A percentile compares a stretch with the other conserved stretches of the same genome.
These are phyloP conservation scores for Neurospora sublineolata DNA, from an alignment of 495 filamentous ascomycete species.

Conservation along the genomic window DNA sequence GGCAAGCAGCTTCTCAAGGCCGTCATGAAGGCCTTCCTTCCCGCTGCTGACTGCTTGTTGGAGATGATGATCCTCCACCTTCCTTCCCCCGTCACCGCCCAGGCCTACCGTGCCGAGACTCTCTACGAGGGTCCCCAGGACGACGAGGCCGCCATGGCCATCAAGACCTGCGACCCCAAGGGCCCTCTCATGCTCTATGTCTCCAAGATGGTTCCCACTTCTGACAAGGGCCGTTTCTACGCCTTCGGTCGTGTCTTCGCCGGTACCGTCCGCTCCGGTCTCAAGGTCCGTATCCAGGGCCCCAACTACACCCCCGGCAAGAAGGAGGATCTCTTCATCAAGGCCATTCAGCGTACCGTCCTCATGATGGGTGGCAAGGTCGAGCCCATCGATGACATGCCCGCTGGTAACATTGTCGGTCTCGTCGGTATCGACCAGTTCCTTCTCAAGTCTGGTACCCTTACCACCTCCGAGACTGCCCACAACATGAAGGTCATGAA, in stretches of 20 bases:
- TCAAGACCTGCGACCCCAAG: slow-evolving; percentile 96
- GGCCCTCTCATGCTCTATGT: slow-evolving; percentile 99
- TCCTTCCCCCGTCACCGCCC: slow-evolving; percentile 88
- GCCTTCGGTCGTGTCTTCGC: slow-evolving; percentile 99
- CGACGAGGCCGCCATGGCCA: slow-evolving; percentile 84
- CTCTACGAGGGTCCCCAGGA: slow-evolving; percentile 95
- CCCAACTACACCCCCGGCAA: slow-evolving; percentile 96
- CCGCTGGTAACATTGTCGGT: slow-evolving; percentile 98
- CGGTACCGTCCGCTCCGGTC: slow-evolving; percentile 89
- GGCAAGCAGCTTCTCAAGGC: slow-evolving; percentile 96
- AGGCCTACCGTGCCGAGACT: slow-evolving; percentile 97
- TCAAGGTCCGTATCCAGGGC: slow-evolving; percentile 99
- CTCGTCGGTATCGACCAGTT: slow-evolving; percentile 99
- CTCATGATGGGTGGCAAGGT: slow-evolving; percentile 99
- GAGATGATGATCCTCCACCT: slow-evolving; percentile 99
- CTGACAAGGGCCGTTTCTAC: slow-evolving; percentile 99
- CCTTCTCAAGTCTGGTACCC: slow-evolving; percentile 99
- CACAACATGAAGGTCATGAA: slow-evolving; percentile 99
- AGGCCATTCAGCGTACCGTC: slow-evolving; percentile 98
- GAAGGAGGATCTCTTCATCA: slow-evolving; percentile 99
- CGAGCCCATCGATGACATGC: slow-evolving; percentile 98
- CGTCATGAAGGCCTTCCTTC: slow-evolving; percentile 96
- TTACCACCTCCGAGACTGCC: slow-evolving; percentile 91
- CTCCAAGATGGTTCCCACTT: slow-evolving; percentile 99
- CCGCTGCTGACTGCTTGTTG: slow-evolving; percentile 92